phyloP scores from a whole-genome alignment of 2,329 filamentous ascomycete genomes.

The Dothideomycetes sp. region DNA sequence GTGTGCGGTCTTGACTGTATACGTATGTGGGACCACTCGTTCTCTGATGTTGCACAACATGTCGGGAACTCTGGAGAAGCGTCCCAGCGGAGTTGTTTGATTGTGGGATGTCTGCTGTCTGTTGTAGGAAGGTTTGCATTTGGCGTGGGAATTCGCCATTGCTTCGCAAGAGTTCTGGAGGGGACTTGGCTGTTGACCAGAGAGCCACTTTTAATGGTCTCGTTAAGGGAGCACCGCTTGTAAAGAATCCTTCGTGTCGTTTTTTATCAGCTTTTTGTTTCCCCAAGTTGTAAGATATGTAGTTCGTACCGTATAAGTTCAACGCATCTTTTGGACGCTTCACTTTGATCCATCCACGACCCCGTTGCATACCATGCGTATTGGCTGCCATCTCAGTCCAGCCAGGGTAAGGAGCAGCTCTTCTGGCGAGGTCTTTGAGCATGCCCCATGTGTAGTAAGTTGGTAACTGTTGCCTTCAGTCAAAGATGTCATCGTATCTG shows the following conservation, averaged over 20 bases:
- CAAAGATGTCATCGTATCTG: background rate
- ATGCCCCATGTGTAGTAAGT: conserved; percentile 12
- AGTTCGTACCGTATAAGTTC: conserved; percentile 13
- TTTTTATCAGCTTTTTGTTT: no score
- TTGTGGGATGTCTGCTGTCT: no score
- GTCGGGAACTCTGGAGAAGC: no score
- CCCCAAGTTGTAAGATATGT: no score
- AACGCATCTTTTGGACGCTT: conserved; percentile 5
- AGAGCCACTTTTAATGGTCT: conserved; percentile 7
- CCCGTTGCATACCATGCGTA: conserved; percentile 2
- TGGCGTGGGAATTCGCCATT: conserved; percentile 3
- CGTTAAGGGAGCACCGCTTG: background rate
- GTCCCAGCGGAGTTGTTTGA: no score
- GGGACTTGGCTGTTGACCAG: conserved; percentile 9
- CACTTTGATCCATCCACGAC: conserved; percentile 11
- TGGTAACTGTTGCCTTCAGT: conserved; percentile 2
- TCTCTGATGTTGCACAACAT: no score
- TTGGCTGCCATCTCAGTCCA: conserved; percentile 13
- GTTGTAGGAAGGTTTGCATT: background rate
- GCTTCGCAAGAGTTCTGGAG: conserved; percentile 8
- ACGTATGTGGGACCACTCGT: background rate
- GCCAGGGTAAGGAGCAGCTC: conserved; percentile 3
- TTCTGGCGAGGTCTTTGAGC: conserved; percentile 12
- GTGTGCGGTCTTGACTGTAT: background rate
- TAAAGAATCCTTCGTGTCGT: conserved; percentile 5